Evolutionary conservation across 2,329 filamentous ascomycete species (phyloP).

Genomic region (Curvularia eragrostidis): DNA sequence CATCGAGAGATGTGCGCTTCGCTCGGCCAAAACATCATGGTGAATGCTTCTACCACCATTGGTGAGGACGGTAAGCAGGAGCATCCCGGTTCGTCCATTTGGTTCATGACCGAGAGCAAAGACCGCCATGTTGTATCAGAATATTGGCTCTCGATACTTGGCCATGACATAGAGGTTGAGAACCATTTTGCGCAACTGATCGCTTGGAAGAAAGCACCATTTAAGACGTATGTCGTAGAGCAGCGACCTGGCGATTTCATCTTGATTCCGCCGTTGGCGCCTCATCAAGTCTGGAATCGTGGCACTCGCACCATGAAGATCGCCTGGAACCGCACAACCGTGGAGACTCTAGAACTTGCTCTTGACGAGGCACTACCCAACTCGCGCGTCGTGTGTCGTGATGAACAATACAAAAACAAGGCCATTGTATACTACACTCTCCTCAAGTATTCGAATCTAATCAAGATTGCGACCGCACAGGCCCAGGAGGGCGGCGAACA

Average conservation of each 20-base stretch:
- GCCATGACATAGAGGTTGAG: slow-evolving; percentile 96
- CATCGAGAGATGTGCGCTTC: slow-evolving; percentile 98
- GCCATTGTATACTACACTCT: slow-evolving; percentile 91
- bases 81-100: slow-evolving; percentile 86
- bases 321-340: slow-evolving; percentile 95
- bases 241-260: slow-evolving; percentile 92
- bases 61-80: slow-evolving; percentile 72
- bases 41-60: slow-evolving; percentile 76
- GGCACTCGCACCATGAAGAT: slow-evolving; percentile 97
- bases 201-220: slow-evolving; percentile 93
- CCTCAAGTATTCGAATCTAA: slow-evolving; percentile 71
- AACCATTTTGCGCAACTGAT: slow-evolving; percentile 96
- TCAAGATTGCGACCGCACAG: slow-evolving; percentile 65
- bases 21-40: slow-evolving; percentile 97
- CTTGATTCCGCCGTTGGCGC: slow-evolving; percentile 87
- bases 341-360: slow-evolving; percentile 87
- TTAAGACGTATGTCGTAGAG: slow-evolving; percentile 90
- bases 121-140: slow-evolving; percentile 90
- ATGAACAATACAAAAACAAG: slow-evolving; percentile 99
- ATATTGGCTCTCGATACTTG: slow-evolving; percentile 90
- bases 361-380: slow-evolving; percentile 86
- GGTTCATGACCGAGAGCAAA: slow-evolving; percentile 98
- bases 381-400: slow-evolving; percentile 88
- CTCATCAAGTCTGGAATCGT: slow-evolving; percentile 98
- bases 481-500: slow-evolving; percentile 55